Evolutionary conservation across 164 flowering plant species (phyloP), one percentile per base, ranked within the genome.

Genomic region (Cinnamomum chago): DNA sequence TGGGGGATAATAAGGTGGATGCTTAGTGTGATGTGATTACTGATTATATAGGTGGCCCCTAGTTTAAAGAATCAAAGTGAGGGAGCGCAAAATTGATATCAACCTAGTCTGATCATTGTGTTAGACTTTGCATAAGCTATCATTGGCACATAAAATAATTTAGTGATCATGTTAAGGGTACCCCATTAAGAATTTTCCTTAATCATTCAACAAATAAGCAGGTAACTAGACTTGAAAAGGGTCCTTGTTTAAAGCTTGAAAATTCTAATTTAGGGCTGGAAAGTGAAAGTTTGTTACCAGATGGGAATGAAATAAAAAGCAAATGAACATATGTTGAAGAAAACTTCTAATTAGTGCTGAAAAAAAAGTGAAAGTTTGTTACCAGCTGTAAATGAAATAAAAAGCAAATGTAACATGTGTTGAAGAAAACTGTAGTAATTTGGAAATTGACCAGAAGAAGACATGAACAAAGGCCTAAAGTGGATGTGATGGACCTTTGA

Each of bases 401-500:
- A 4, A 18, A 14, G n/a, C 20, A 55, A 18, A 55, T 15, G 60
- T 13, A 55, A 55, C 17, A 55, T 55, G 60, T 14, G 60, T 14
- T 14, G 60, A 55, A 55, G 20, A 55, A 14, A 55, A 55, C 5
- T 55, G 17, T 55, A 15, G n/a, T 3, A 15, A 15, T 17, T 17
- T 17, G 12, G n/a, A 55, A 55, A 14, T 15, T 18, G 13, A 1
- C n/a, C 17, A 55, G n/a, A 55, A 55, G 60, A 55, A 55, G 60
- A 55, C 60, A 55, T 55, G 60, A 55, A 55, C 20, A 14, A 55
- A 55, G n/a, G 20, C 60, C 60, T 14, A 55, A 55, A 55, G n/a
- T 55, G 62, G 33, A 18, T 58, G 58, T 40, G 47, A 40, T 40
- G 66, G 30, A 66, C 79, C 70, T 35, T 58, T 40, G 35, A 73